Base-by-base conservation (phyloP, 768 basidiomycete genomes). In the Pleurotus platypus region DNA sequence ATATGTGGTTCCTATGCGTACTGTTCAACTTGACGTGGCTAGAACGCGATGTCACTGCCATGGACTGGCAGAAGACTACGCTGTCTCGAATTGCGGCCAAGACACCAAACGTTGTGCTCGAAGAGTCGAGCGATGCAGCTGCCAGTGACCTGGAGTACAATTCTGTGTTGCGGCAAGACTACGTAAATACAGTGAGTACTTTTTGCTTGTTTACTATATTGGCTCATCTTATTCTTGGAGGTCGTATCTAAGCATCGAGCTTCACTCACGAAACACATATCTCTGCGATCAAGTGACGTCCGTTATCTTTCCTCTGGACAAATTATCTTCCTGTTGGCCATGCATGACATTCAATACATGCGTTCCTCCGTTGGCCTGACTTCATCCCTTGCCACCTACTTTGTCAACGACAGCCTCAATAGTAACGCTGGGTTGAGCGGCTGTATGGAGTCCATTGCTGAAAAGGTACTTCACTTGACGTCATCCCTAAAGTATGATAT, bases 141-240 rank as follows among this genome's bases (percentile, higher is more conserved):
- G 86, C 87, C 15, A 92, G 90, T 62, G 93, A 94, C 59, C 78
- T 98, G 20, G 94, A 96, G 69, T 97, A 95, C 66, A 95, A 93
- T 66, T 88, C 93, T 3, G 87, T 94, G 26, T 82, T 98, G 50
- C 79, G 94, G 15, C 88, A 89, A 63, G 93, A 95, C 64, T 95
- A 89, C 63, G 85, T 86, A 0, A 79, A 85, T 60, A 86, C 82
- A 37, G 92, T 92, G 63, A 62, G 84, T 62, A 54, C 46, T 26
- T 15, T 55, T 24, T 39, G 50, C 45, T 18, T 18, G 18, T 18
- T 18, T 18, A 18, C 18, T 18, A 11, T 16, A n/a, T 30, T 46
- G 20, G 51, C 46, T 35, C 47, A 60, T 45, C 43, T 30, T 57
- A 62, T 7, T n/a, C 35, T 49, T 53, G 3, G 63, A 95, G 93